These are phyloP conservation scores for Neurospora sp. DNA, from an alignment of 495 filamentous ascomycete species.

Conservation along the genomic window DNA sequence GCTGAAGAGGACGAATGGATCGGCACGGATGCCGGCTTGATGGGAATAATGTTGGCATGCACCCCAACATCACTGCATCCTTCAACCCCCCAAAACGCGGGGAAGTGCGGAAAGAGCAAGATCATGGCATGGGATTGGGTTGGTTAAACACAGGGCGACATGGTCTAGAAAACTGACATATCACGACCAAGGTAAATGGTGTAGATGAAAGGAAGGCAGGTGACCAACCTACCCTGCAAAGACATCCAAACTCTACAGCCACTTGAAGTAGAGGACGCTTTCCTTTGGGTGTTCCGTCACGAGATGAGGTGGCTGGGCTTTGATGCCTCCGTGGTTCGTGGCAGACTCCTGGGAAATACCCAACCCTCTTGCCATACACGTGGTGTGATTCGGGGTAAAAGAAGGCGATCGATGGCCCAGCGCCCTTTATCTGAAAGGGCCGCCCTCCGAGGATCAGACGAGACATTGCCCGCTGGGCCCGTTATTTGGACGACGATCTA, in stretches of 20 bases:
- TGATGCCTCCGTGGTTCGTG: neutral
- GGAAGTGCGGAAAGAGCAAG: neutral
- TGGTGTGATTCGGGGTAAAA: neutral
- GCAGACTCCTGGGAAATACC: neutral
- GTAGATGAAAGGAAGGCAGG: neutral
- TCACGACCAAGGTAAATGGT: neutral
- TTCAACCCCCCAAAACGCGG: neutral
- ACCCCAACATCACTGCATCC: neutral
- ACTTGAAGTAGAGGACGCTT: neutral
- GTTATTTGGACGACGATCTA: neutral
- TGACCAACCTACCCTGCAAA: neutral
- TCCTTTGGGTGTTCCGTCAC: neutral
- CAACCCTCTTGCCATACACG: neutral
- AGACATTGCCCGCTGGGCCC: neutral
- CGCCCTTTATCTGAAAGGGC: neutral
- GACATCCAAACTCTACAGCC: neutral
- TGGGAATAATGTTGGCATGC: neutral
- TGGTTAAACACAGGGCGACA: neutral
- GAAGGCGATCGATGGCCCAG: neutral
- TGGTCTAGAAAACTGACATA: neutral
- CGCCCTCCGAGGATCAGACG: neutral
- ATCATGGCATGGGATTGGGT: neutral
- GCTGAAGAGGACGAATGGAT: slow-evolving; percentile 2
- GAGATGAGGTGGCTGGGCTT: neutral
- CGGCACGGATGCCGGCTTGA: neutral